Conservation (phyloP, 306 rosid genomes). For the Spatholobus suberectus region DNA sequence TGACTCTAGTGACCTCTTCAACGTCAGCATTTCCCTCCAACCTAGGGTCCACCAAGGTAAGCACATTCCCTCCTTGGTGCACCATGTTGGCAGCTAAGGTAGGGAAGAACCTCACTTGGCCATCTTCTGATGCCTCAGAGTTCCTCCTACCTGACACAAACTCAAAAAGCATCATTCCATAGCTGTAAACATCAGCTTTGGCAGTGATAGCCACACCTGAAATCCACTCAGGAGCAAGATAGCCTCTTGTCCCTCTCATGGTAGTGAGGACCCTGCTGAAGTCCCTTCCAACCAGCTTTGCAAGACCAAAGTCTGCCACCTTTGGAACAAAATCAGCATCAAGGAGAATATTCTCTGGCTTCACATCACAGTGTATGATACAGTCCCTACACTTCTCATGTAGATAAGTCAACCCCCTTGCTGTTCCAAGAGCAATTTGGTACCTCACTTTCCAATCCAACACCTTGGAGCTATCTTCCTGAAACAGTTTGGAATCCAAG, state of each 20-base stretch:
- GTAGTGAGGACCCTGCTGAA: conserved; percentile 89
- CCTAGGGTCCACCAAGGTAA: conserved; percentile 61
- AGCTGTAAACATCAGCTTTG: conserved; percentile 93
- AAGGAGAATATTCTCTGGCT: conserved; percentile 93
- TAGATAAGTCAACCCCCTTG: conserved; percentile 85
- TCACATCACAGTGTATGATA: conserved; percentile 91
- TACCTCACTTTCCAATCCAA: conserved; percentile 80
- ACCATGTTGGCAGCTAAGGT: conserved; percentile 55
- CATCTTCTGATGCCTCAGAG: conserved; percentile 68
- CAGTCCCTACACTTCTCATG: conserved; percentile 91
- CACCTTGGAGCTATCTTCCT: conserved; percentile 36
- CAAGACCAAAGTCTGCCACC: conserved; percentile 92
- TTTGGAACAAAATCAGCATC: conserved; percentile 73
- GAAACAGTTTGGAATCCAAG: conserved; percentile 62
- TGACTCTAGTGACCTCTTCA: conserved; percentile 57
- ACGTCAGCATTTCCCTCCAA: conserved; percentile 58
- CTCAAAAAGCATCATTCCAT: conserved; percentile 93
- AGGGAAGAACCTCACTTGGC: conserved; percentile 67
- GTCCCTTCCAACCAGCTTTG: conserved; percentile 86
- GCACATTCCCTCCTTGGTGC: conserved; percentile 54
- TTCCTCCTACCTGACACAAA: conserved; percentile 79
- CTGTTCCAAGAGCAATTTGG: conserved; percentile 81
- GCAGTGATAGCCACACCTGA: conserved; percentile 84
- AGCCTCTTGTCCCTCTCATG: conserved; percentile 96
- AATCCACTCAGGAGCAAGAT: conserved; percentile 93